Percentiles rank a stretch among this genome's conserved stretches.
Conservation (phyloP, 2,329 filamentous ascomycete genomes). For the Teratosphaeria gauchensis region DNA sequence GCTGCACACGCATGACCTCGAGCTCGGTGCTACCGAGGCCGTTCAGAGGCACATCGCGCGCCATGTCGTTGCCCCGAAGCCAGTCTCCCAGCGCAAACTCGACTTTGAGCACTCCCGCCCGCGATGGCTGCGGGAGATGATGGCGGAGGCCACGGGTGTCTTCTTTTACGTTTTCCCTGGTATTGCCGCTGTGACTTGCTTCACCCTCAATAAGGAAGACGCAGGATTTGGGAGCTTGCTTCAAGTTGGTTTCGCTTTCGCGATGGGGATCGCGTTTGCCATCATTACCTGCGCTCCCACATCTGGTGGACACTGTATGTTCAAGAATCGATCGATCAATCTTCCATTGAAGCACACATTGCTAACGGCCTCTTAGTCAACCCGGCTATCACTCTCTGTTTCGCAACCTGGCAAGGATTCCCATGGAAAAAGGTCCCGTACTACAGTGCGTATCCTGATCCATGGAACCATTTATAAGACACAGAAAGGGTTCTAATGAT, state of each 20-base stretch:
- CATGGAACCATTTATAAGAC: no score
- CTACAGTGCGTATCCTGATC: conserved; percentile 25
- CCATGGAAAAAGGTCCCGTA: conserved; percentile 49
- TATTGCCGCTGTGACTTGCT: conserved; percentile 44
- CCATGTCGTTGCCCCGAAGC: conserved; percentile 41
- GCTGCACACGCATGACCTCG: conserved; percentile 30
- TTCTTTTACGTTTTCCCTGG: conserved; percentile 41
- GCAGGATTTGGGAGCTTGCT: conserved; percentile 43
- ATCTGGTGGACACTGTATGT: conserved; percentile 32
- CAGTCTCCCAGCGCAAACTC: conserved; percentile 45
- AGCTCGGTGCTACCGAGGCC: conserved; percentile 46
- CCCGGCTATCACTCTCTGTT: conserved; percentile 30
- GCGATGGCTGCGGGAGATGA: conserved; percentile 45
- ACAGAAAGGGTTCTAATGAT: no score
- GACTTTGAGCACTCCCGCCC: conserved; percentile 46
- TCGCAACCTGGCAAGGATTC: conserved; percentile 46
- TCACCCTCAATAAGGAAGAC: conserved; percentile 38
- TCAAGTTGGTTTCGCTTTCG: conserved; percentile 47
- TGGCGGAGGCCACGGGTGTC: conserved; percentile 48
- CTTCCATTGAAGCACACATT: not conserved
- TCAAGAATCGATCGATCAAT: not conserved
- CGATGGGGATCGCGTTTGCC: conserved; percentile 49
- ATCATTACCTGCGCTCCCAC: conserved; percentile 48
- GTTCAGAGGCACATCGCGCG: conserved; percentile 41
- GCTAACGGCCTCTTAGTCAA: conserved; percentile 9